These are phyloP conservation scores for Fusarium veterinarium DNA, from an alignment of 2,329 filamentous ascomycete genomes.

Conservation along the genomic window DNA sequence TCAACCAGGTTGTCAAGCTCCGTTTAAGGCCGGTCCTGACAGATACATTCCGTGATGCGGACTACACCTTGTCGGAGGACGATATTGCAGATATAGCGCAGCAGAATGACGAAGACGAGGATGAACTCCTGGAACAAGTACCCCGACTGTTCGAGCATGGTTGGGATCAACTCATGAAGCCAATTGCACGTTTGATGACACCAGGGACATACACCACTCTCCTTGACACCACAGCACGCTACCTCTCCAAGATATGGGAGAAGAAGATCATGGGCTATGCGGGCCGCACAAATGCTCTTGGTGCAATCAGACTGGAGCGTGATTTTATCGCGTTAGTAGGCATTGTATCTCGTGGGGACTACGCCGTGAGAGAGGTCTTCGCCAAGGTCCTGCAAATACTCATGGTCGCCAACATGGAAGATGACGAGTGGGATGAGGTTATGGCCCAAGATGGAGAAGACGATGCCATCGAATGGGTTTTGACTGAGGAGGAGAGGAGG, in stretches of 20 bases:
- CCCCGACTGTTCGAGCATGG: conserved; percentile 82
- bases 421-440: conserved; percentile 92
- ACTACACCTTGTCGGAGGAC: conserved; percentile 79
- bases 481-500: conserved; percentile 78
- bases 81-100: conserved; percentile 68
- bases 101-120: conserved; percentile 65
- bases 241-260: conserved; percentile 83
- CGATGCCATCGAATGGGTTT: conserved; percentile 76
- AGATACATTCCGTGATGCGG: conserved; percentile 91
- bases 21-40: conserved; percentile 85
- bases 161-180: conserved; percentile 88
- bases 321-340: conserved; percentile 82
- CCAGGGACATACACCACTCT: conserved; percentile 79
- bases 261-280: conserved; percentile 87
- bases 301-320: conserved; percentile 84
- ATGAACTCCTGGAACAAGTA: conserved; percentile 73
- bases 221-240: conserved; percentile 76
- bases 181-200: conserved; percentile 87
- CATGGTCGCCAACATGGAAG: conserved; percentile 92
- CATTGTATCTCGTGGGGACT: conserved; percentile 76
- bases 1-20: conserved; percentile 86
- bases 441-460: conserved; percentile 59
- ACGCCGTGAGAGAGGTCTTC: conserved; percentile 82
- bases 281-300: conserved; percentile 82
- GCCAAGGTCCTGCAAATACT: conserved; percentile 81